phyloP scores from a whole-genome alignment of 768 basidiomycete genomes.

The Rhizopogon vulgaris region DNA sequence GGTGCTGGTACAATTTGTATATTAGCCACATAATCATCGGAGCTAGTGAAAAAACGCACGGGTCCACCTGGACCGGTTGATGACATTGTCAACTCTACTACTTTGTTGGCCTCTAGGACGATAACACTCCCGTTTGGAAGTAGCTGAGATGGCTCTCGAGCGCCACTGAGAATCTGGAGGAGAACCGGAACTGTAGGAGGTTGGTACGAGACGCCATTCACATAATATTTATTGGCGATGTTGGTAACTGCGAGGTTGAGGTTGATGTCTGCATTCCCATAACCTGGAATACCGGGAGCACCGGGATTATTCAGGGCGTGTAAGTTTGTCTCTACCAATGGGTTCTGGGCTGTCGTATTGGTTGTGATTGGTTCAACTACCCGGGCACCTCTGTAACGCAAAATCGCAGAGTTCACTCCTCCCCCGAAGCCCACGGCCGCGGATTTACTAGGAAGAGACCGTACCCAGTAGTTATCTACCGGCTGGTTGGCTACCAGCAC shows the following conservation, averaged over 20 bases:
- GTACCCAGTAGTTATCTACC: slow-evolving; percentile 42
- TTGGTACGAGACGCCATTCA: slow-evolving; percentile 11
- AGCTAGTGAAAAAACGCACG: background rate
- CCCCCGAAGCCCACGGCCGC: slow-evolving; percentile 18
- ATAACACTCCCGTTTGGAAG: slow-evolving; percentile 19
- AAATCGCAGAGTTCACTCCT: slow-evolving; percentile 51
- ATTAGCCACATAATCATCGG: background rate
- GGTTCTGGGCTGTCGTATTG: slow-evolving; percentile 15
- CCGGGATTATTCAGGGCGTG: slow-evolving; percentile 19
- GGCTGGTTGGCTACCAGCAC: slow-evolving; percentile 25
- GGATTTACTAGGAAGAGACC: slow-evolving; percentile 26
- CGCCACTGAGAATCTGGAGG: slow-evolving; percentile 11
- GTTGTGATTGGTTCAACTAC: slow-evolving; percentile 32
- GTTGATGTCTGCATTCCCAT: slow-evolving; percentile 15
- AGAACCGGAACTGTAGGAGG: slow-evolving; percentile 35
- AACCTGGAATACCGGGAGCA: slow-evolving; percentile 32
- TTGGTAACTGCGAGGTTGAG: slow-evolving; percentile 10
- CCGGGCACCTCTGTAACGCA: slow-evolving; percentile 41
- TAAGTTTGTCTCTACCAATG: slow-evolving; percentile 26
- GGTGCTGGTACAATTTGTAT: slow-evolving; percentile 22
- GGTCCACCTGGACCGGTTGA: background rate
- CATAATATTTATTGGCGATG: slow-evolving; percentile 2
- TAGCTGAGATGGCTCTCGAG: slow-evolving; percentile 20
- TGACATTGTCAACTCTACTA: background rate
- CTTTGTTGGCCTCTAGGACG: slow-evolving; percentile 19